Percentiles rank a stretch among this genome's conserved stretches.
Conservation (phyloP, 129 eudicot genomes). For the Arctium lappa region DNA sequence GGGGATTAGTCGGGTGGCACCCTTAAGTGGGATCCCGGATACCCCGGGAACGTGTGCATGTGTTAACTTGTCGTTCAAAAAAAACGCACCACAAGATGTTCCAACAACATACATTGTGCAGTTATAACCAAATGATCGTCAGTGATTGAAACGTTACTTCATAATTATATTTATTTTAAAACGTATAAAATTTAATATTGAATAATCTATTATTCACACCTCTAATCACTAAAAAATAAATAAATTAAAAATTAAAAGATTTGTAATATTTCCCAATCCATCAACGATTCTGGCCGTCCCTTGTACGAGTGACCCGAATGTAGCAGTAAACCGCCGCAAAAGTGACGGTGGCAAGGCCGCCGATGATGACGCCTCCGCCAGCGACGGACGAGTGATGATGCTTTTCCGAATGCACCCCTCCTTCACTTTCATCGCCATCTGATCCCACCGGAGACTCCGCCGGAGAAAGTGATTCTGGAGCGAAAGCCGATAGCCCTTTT, state of each 20-base stretch:
- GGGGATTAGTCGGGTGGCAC: no score
- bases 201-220: constrained; percentile 15
- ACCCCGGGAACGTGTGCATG: no score
- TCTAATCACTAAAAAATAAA: not conserved
- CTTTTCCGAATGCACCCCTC: constrained; percentile 12
- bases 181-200: not conserved
- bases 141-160: not conserved
- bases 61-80: no score
- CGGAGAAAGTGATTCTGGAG: constrained; percentile 12
- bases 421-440: not conserved
- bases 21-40: no score
- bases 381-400: constrained; percentile 50
- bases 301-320: constrained; percentile 58
- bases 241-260: not conserved
- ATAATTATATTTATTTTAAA: no score
- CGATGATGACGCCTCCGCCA: constrained; percentile 65
- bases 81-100: no score
- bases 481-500: not conserved
- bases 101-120: not conserved
- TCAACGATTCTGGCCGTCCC: constrained; percentile 23
- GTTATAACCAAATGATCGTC: no score
- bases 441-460: constrained; percentile 28
- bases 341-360: constrained; percentile 53
- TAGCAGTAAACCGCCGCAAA: constrained; percentile 72
- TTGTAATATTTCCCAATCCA: no score